Base-by-base conservation (phyloP, 768 basidiomycete species). In the Agaricus subrufescens region DNA sequence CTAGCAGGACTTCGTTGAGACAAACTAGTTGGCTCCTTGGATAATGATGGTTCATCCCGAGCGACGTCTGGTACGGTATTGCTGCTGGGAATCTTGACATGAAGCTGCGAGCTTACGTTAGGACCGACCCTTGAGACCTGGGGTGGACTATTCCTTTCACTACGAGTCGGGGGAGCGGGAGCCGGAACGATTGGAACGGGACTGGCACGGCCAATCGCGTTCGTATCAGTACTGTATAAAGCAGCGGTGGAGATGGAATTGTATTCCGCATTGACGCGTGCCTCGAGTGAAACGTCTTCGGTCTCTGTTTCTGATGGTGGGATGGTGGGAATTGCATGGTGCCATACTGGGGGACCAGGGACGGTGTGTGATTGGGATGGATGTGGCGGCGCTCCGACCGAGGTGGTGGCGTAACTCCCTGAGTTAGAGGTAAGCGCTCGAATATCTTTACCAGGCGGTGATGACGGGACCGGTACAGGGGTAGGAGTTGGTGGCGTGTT, bases 181-280 rank as follows among this genome's bases (percentile, higher is more conserved):
- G 25, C 23, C 38, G 29, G 12, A 26, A 29, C 29, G 19, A 42
- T n/a, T 14, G 40, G 40, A 2, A 42, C 40, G 14, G 40, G 34
- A 19, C 19, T 50, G 31, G 48, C 19, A 37, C 30, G 31, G 10
- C 31, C 38, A 3, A 4, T 48, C 12, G 52, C 30, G 26, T 37
- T 34, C 46, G 57, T 34, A 37, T 27, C 27, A 43, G 31, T 25
- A 19, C 57, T 50, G 54, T 71, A 71, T 53, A 73, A 74, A 9
- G 71, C 69, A n/a, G 67, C 64, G 34, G 74, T 72, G 8, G 73
- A 62, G 1, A 71, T 68, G 15, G 75, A 69, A 52, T 80, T 79
- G 50, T 71, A 71, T 53, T 70, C 69, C 8, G 78, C 75, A 50
- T 80, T 79, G 25, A 69, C 66, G 56, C 72, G 67, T 50, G 74